Base-by-base conservation (phyloP, 129 eudicot genomes). In the Silybum marianum region DNA sequence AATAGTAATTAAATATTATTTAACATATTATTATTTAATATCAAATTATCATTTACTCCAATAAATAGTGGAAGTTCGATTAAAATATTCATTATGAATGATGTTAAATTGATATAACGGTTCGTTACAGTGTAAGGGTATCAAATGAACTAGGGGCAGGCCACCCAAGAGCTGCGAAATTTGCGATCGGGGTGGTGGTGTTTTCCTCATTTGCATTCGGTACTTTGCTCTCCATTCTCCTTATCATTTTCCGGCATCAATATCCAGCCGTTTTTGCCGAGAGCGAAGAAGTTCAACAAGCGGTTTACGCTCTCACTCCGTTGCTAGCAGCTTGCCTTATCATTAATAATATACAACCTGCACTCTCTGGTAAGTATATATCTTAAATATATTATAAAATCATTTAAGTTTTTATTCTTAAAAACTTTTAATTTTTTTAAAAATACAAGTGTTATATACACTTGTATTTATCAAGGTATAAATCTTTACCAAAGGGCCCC, bases 131-230 rank as follows among this genome's bases (percentile, higher is more conserved):
- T 70, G 91, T 88, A 22, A 77, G 91, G 72, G 89, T 88, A 4
- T 86, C 91, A 18, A 88, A 88, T 81, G 89, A 88, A 62, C 71
- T 88, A 30, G 91, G 91, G 18, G 89, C 91, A n/a, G 79, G 80
- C 7, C 91, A 83, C 21, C 91, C 91, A 34, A 85, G 84, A 86
- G 81, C 89, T 42, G 91, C 89, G 3, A 88, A 86, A 70, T 88
- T 88, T 71, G 85, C 91, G 12, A 81, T 88, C 10, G 80, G 80
- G 73, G 91, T 86, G 70, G 89, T 86, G 30, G 79, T 81, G 32
- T 42, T 81, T 13, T 77, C 77, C 36, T 46, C 91, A 67, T 62
- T 88, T 62, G 11, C 60, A 8, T 67, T 86, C 34, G 87, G 89
- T 28, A 11, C 75, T 18, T 7, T 62, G 12, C 42, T 88, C 16